phyloP scores from a whole-genome alignment of 495 filamentous ascomycete genomes.

The Penicillium bovifimosum region DNA sequence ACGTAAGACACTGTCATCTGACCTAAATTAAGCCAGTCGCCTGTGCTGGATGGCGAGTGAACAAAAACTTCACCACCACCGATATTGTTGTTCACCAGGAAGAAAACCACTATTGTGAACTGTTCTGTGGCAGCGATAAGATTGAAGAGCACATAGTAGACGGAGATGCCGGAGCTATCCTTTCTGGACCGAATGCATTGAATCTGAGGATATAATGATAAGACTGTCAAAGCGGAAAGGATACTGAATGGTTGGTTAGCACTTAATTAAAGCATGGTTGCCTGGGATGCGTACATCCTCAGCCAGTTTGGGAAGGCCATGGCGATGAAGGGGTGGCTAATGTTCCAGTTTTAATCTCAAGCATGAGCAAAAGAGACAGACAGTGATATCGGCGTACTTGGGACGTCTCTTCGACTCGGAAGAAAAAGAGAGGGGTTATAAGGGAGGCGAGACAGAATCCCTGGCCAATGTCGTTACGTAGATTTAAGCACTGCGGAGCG shows the following conservation, averaged over 20 bases:
- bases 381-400: too few relatives aligned
- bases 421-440: too few relatives aligned
- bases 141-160: slow-evolving; percentile 14
- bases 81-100: background rate
- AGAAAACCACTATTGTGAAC: slow-evolving; percentile 1
- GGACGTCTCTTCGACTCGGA: too few relatives aligned
- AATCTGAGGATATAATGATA: slow-evolving; percentile 19
- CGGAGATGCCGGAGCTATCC: slow-evolving; percentile 17
- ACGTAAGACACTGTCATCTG: slow-evolving; percentile 1
- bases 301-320: background rate
- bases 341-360: too few relatives aligned
- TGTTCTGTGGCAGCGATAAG: slow-evolving; percentile 8
- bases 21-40: slow-evolving; percentile 9
- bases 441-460: too few relatives aligned
- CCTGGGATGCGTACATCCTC: background rate
- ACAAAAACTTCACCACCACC: background rate
- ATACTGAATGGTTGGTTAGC: background rate
- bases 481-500: too few relatives aligned
- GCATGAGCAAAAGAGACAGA: too few relatives aligned
- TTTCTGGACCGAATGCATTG: slow-evolving; percentile 1
- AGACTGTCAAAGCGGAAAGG: slow-evolving; percentile 8
- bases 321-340: too few relatives aligned
- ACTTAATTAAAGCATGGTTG: background rate
- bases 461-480: too few relatives aligned
- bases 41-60: background rate